Evolutionary conservation across 495 filamentous ascomycete species (phyloP).

Genomic region (Trichoderma virens): DNA sequence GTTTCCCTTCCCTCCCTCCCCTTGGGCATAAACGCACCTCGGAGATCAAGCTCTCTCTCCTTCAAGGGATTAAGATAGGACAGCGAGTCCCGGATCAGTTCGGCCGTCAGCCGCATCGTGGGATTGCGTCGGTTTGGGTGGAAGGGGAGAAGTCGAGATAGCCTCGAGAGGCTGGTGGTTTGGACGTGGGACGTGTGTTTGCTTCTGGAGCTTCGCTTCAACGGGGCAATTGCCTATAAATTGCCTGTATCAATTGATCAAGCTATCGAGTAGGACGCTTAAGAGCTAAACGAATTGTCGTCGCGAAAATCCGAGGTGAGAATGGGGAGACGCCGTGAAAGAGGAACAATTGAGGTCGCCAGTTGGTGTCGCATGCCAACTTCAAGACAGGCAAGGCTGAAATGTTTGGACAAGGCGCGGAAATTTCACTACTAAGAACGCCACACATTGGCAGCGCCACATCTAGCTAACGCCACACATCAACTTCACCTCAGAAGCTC

Average conservation of each 20-base stretch:
- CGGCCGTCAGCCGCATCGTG: slow-evolving; percentile 86
- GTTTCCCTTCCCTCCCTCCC: background rate
- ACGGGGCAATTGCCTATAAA: too few relatives aligned
- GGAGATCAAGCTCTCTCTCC: slow-evolving; percentile 96
- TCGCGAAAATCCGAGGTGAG: background rate
- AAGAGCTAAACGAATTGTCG: background rate
- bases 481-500: background rate
- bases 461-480: background rate
- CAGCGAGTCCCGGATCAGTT: slow-evolving; percentile 82
- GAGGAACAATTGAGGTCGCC: background rate
- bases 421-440: background rate
- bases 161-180: background rate
- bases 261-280: too few relatives aligned
- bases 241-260: too few relatives aligned
- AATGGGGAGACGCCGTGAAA: background rate
- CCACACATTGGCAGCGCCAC: background rate
- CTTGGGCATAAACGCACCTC: slow-evolving; percentile 69
- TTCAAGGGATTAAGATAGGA: slow-evolving; percentile 97
- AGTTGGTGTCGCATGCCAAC: slow-evolving; percentile 6
- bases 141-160: background rate
- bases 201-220: too few relatives aligned
- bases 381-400: background rate
- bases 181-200: background rate
- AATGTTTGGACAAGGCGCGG: background rate
- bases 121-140: background rate